A percentile compares a stretch with the other conserved stretches of the same genome.
Evolutionary conservation across 1,139 yeast genomes (phyloP).

Genomic region (Eremothecium gossypii): DNA sequence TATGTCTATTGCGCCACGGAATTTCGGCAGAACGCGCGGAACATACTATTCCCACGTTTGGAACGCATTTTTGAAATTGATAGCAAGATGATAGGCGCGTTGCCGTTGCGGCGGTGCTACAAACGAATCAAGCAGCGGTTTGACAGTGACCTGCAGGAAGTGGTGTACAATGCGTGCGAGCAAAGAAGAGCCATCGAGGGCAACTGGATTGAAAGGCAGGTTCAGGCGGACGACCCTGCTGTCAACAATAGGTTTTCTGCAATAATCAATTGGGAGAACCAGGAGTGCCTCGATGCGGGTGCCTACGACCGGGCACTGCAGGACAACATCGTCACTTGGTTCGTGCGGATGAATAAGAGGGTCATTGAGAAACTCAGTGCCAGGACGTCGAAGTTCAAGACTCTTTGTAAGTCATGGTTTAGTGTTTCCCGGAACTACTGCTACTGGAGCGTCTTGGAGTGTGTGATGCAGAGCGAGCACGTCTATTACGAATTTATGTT

Average conservation of each 20-base stretch:
- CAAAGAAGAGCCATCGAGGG: background rate
- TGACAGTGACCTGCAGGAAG: background rate
- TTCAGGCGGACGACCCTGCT: background rate
- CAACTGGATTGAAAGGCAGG: background rate
- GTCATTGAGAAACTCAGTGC: background rate
- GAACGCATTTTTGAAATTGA: background rate
- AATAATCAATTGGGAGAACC: background rate
- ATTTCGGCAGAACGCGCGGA: background rate
- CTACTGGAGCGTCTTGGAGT: slow-evolving; percentile 1
- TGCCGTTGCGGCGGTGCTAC: slow-evolving; percentile 1
- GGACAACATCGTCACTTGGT: background rate
- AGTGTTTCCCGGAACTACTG: background rate
- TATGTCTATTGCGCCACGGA: background rate
- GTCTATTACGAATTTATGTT: slow-evolving; percentile 1
- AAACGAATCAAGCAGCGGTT: background rate
- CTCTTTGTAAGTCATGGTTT: slow-evolving; percentile 2
- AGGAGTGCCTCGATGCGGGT: background rate
- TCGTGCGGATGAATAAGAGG: background rate
- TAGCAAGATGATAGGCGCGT: background rate
- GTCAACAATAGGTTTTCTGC: background rate
- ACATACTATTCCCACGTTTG: background rate
- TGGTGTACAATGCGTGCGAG: background rate
- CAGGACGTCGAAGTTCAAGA: background rate
- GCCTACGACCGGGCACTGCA: background rate
- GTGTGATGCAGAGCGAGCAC: background rate